phyloP scores from a whole-genome alignment of 1,284 basidiomycete species.

The Cutaneotrichosporon sp. region DNA sequence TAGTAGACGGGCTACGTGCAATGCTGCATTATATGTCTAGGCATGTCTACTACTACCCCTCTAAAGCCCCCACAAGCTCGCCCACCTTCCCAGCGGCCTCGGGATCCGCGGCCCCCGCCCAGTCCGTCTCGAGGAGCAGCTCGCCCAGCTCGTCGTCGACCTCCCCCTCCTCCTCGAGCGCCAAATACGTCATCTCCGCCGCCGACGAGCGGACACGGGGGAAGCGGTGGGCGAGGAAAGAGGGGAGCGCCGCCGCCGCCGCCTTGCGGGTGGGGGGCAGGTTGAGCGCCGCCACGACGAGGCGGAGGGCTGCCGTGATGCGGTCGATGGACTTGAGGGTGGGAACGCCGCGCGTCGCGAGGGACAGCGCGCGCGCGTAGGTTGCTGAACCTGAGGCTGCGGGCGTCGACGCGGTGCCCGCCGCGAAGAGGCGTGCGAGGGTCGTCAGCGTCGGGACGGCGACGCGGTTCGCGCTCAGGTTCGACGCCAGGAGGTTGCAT shows the following conservation, averaged over 20 bases:
- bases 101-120: slow-evolving; percentile 54
- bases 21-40: slow-evolving; percentile 3
- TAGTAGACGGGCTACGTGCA: too few relatives aligned
- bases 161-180: slow-evolving; percentile 59
- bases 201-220: slow-evolving; percentile 77
- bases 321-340: slow-evolving; percentile 73
- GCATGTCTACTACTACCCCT: neutral
- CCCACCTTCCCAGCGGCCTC: slow-evolving; percentile 24
- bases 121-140: slow-evolving; percentile 76
- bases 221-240: slow-evolving; percentile 73
- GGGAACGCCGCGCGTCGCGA: slow-evolving; percentile 27
- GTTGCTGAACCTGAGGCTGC: neutral
- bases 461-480: slow-evolving; percentile 65
- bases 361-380: slow-evolving; percentile 12
- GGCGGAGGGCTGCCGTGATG: slow-evolving; percentile 73
- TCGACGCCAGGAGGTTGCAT: slow-evolving; percentile 58
- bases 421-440: slow-evolving; percentile 69
- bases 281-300: slow-evolving; percentile 56
- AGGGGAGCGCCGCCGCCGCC: slow-evolving; percentile 58
- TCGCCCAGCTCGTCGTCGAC: slow-evolving; percentile 71
- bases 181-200: slow-evolving; percentile 76
- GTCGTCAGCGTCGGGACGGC: slow-evolving; percentile 77
- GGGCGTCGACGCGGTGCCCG: slow-evolving; percentile 36
- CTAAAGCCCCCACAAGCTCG: slow-evolving; percentile 10
- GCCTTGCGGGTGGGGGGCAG: slow-evolving; percentile 51